These are phyloP conservation scores for Fusarium palustre DNA, from an alignment of 2,329 filamentous ascomycete genomes.

Conservation along the genomic window DNA sequence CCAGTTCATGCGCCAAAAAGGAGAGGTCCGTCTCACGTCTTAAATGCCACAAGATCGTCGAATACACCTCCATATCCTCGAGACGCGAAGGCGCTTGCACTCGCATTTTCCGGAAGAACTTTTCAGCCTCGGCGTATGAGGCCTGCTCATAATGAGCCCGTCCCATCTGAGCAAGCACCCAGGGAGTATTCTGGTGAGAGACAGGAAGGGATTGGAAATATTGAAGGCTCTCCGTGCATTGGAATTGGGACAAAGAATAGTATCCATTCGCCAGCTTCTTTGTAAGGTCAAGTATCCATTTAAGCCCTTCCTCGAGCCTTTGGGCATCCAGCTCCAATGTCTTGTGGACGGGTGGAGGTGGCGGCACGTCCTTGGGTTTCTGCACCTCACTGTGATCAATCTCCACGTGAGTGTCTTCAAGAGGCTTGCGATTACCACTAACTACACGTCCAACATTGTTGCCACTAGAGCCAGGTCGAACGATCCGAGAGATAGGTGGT, in stretches of 20 bases:
- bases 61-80: conserved; percentile 98
- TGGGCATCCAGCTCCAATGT: conserved; percentile 64
- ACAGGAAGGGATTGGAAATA: conserved; percentile 77
- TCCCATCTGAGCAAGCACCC: conserved; percentile 91
- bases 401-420: conserved; percentile 75
- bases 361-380: conserved; percentile 57
- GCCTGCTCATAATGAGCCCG: conserved; percentile 92
- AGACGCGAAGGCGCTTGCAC: conserved; percentile 83
- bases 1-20: conserved; percentile 89
- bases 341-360: conserved; percentile 55
- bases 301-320: conserved; percentile 80
- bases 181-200: conserved; percentile 87
- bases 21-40: conserved; percentile 93
- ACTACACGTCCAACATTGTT: conserved; percentile 86
- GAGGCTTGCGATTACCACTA: conserved; percentile 86
- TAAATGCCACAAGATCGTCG: conserved; percentile 97
- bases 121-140: conserved; percentile 86
- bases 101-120: conserved; percentile 83
- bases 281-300: conserved; percentile 82
- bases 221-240: conserved; percentile 80
- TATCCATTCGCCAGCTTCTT: conserved; percentile 86
- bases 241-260: conserved; percentile 81
- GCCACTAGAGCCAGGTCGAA: conserved; percentile 73
- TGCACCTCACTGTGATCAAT: conserved; percentile 73
- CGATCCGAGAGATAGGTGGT: conserved; percentile 73